These are phyloP conservation scores for Diaporthe vaccinii DNA, from an alignment of 2,329 filamentous ascomycete species.

Conservation along the genomic window DNA sequence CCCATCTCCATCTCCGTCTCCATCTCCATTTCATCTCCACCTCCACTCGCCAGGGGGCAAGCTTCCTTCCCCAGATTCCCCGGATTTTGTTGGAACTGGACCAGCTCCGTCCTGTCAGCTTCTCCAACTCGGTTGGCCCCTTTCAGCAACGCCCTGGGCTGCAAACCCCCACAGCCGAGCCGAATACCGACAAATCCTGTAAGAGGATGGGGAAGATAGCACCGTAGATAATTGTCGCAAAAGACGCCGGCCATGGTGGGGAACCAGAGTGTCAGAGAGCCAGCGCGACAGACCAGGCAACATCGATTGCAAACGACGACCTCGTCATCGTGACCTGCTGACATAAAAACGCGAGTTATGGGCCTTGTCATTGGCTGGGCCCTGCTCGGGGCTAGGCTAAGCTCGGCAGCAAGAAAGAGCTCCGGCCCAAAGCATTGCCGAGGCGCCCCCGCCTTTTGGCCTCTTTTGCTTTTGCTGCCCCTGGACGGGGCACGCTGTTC, in stretches of 20 bases:
- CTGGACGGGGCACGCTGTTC: background rate
- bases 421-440: slow-evolving; percentile 29
- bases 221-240: background rate
- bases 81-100: slow-evolving; percentile 24
- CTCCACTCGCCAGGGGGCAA: slow-evolving; percentile 7
- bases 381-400: background rate
- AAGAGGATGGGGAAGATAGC: background rate
- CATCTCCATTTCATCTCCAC: slow-evolving; percentile 29
- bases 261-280: background rate
- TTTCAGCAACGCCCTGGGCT: slow-evolving; percentile 8
- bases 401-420: background rate
- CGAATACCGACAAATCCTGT: background rate
- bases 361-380: background rate
- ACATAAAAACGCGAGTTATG: slow-evolving; percentile 4
- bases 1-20: slow-evolving; percentile 1
- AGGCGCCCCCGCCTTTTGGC: slow-evolving; percentile 33
- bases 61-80: slow-evolving; percentile 31
- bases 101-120: slow-evolving; percentile 27
- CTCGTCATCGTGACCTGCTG: slow-evolving; percentile 26
- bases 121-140: slow-evolving; percentile 27
- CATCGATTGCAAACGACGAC: background rate
- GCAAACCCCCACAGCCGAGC: background rate
- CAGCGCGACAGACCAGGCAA: background rate
- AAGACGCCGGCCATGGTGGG: background rate
- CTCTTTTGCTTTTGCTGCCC: slow-evolving; percentile 10